A percentile compares a stretch with the other conserved stretches of the same genome.
Conservation (phyloP, 2,329 filamentous ascomycete species). For the Pyrenophora tritici-repentis region DNA sequence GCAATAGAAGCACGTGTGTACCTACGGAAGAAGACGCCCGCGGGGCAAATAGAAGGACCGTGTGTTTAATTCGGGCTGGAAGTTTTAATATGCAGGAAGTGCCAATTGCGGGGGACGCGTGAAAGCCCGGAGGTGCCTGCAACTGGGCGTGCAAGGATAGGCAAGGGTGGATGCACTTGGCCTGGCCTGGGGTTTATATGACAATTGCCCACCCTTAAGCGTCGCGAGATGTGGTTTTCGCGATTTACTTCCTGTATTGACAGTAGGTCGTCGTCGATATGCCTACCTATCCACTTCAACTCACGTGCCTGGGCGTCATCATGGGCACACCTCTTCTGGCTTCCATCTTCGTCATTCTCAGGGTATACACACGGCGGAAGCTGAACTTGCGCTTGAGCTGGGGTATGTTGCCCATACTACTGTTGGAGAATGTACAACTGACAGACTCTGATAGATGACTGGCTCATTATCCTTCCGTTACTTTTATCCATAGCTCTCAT, state of each 20-base stretch:
- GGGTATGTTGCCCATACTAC: slow-evolving; percentile 31
- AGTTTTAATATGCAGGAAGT: slow-evolving; percentile 24
- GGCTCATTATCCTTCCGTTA: slow-evolving; percentile 44
- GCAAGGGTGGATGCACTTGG: slow-evolving; percentile 21
- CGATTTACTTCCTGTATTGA: slow-evolving; percentile 28
- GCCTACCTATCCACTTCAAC: slow-evolving; percentile 47
- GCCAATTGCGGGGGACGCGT: slow-evolving; percentile 20
- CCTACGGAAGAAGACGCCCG: slow-evolving; percentile 16
- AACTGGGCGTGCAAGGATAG: slow-evolving; percentile 4
- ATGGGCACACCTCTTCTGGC: slow-evolving; percentile 41
- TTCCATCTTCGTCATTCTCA: slow-evolving; percentile 41
- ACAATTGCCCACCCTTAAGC: slow-evolving; percentile 31
- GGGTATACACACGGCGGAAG: slow-evolving; percentile 47
- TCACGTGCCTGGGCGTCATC: slow-evolving; percentile 46
- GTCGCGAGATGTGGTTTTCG: slow-evolving; percentile 36
- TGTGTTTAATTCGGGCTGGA: slow-evolving; percentile 21
- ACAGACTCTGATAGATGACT: slow-evolving; percentile 42
- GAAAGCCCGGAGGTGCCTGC: slow-evolving; percentile 22
- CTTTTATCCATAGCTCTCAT: slow-evolving; percentile 46
- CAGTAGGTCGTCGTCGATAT: slow-evolving; percentile 39
- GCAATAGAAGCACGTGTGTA: too few species aligned
- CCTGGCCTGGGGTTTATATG: slow-evolving; percentile 32
- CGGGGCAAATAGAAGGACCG: slow-evolving; percentile 18
- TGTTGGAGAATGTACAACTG: slow-evolving; percentile 16
- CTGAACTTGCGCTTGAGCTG: slow-evolving; percentile 44